Conservation (phyloP, 2,329 filamentous ascomycete species). For the Colletotrichum sp. region DNA sequence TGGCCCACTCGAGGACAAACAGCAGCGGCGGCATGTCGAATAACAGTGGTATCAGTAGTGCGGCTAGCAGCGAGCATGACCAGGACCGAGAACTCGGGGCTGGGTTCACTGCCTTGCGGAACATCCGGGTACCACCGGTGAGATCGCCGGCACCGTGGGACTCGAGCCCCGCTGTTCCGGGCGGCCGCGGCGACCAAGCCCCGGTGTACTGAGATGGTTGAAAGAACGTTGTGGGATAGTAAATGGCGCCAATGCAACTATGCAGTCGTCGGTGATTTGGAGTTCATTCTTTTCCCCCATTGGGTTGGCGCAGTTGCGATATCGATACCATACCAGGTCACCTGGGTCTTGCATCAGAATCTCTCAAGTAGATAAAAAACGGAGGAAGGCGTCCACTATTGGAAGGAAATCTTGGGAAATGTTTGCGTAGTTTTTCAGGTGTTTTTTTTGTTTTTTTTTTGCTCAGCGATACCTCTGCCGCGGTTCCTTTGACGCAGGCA, state of each 20-base stretch:
- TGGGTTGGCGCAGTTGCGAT: constrained; percentile 9
- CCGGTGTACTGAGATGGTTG: constrained; percentile 12
- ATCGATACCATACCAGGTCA: constrained; percentile 16
- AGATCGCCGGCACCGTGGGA: constrained; percentile 18
- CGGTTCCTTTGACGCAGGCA: background rate
- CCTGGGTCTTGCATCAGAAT: background rate
- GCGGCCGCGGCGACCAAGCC: constrained; percentile 15
- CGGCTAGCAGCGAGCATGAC: constrained; percentile 21
- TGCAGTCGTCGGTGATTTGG: background rate
- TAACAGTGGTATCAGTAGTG: constrained; percentile 34
- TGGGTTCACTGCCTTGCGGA: constrained; percentile 18
- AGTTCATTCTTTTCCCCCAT: background rate
- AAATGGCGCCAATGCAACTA: background rate
- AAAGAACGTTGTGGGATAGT: background rate
- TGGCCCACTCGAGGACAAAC: constrained; percentile 33
- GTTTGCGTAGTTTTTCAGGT: background rate
- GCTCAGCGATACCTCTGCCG: constrained; percentile 16
- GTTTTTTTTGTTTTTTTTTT: background rate
- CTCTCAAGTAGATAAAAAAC: background rate
- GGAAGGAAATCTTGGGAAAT: background rate
- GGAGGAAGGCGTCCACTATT: background rate
- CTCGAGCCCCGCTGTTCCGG: constrained; percentile 3
- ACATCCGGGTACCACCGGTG: constrained; percentile 17
- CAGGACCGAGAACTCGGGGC: constrained; percentile 13
- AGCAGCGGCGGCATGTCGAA: constrained; percentile 41